Evolutionary conservation across 495 filamentous ascomycete genomes (phyloP), one percentile per base, ranked within the genome.

Genomic region (Penicillium diatomitis): DNA sequence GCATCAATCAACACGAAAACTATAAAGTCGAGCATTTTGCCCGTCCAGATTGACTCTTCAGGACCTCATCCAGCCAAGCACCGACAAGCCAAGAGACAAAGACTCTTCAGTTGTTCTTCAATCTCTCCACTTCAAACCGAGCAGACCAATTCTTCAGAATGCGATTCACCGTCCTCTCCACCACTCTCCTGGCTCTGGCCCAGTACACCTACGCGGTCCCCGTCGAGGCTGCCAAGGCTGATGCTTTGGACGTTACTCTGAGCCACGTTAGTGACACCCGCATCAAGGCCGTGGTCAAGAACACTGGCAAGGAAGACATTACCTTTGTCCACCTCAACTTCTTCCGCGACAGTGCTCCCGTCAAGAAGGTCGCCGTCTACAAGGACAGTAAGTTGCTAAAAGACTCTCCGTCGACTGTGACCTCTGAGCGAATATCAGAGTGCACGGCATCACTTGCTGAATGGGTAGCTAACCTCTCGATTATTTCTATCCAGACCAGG

Each of bases 261-360:
- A 67, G 70, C 44, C 71, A 76, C 49, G 66, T 71, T 31, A 68
- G 70, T 49, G 78, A 79, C 57, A 76, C 76, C 39, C 72, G 68
- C 33, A 73, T 85, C 55, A 80, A 81, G 61, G 78, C 80, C 4
- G 69, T 71, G 28, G 71, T 85, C 44, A 82, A 73, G 44, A 85
- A 86, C 66, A 75, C 65, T 37, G 82, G 80, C 32, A 60, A 62
- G 30, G 63, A 69, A 39, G 65, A 70, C 40, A 60, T 86, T 31
- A 80, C 77, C 50, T 63, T 84, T 39, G 69, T 86, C 48, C 81
- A 78, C 57, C 71, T 77, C 31, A 83, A 83, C 44, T 81, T 80
- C 48, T 77, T 86, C 65, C 63, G 79, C 12, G 80, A 84, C 47
- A 59, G 59, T 30, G 66, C 68, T 6, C 72, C 80, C 0, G 76